Conservation (phyloP, 306 rosid genomes). For the Dryas octopetala region DNA sequence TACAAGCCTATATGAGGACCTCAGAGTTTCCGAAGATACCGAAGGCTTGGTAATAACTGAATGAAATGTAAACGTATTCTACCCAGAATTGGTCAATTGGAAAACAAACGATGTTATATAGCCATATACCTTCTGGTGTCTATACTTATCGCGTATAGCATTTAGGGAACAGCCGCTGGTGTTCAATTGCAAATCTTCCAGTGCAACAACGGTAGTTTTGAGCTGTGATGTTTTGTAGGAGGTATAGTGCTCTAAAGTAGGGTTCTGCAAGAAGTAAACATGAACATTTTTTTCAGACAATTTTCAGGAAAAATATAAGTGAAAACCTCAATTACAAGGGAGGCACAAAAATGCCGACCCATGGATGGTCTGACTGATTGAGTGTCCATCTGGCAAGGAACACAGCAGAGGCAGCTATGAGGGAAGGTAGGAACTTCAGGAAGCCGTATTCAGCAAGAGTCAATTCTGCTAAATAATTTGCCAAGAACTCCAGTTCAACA, state of each 20-base stretch:
- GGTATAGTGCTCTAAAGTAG: constrained; percentile 76
- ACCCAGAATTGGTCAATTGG: not conserved
- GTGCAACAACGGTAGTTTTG: constrained; percentile 62
- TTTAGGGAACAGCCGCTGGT: constrained; percentile 53
- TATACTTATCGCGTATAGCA: constrained; percentile 75
- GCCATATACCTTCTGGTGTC: constrained; percentile 60
- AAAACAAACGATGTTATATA: not conserved
- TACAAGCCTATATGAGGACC: not conserved
- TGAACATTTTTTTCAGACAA: constrained; percentile 14
- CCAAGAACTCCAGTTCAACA: constrained; percentile 64
- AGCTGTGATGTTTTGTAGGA: constrained; percentile 65
- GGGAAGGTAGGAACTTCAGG: constrained; percentile 76
- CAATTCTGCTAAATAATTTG: constrained; percentile 84
- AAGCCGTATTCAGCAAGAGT: constrained; percentile 71
- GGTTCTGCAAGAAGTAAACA: constrained; percentile 51
- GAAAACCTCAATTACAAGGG: not conserved
- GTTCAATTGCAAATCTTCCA: constrained; percentile 67
- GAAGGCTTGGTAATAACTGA: not conserved
- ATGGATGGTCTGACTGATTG: constrained; percentile 65
- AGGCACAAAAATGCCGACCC: constrained; percentile 52
- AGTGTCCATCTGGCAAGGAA: constrained; percentile 95
- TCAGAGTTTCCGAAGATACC: not conserved
- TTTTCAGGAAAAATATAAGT: not conserved
- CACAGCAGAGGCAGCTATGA: constrained; percentile 80
- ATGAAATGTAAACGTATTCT: not conserved